Evolutionary conservation across 441 rosid genomes (phyloP), one percentile per base, ranked within the genome.

Genomic region (Flueggea neowawraea): DNA sequence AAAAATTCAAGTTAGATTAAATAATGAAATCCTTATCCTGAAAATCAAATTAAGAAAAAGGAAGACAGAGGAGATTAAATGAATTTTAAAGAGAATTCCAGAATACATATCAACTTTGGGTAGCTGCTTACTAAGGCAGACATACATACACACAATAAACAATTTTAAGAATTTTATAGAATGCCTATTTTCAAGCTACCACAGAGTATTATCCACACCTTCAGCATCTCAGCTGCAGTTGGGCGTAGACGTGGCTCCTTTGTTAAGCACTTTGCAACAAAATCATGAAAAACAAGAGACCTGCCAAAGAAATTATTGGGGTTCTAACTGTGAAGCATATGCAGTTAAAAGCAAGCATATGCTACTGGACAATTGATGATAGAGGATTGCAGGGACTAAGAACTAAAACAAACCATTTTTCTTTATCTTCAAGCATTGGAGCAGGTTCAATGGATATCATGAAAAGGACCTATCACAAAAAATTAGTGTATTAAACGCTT

Each of bases 401-500:
- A 65, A 64, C 68, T 55, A 39, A 56, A 48, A 68, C 90, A 10
- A 75, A 95, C 98, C 99, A 95, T 84, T 92, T 95, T 79, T 95
- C 99, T 90, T 95, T 95, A 78, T 95, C 99, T 80, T 95, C 98
- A 28, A 92, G 99, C 99, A 95, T 95, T n/a, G 99, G 99, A 75
- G 99, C 95, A 64, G 99, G 98, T 80, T 95, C 99, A 65, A 75
- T 84, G 31, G 96, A 90, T 82, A 95, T 91, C 99, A 95, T 95
- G 79, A 95, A 95, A 70, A 95, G 78, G 68, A 95, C 99, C 99
- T 92, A 75, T 73, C 72, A 76, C 66, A 73, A 54, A 71, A 52
- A 50, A 76, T 28, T 74, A 63, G 59, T 53, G 80, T 52, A 17
- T 60, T 17, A 60, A 44, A 63, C 6, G 16, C 36, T 15, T 47